phyloP scores from a whole-genome alignment of 2,329 filamentous ascomycete genomes.

The Pseudogymnoascus destructans region DNA sequence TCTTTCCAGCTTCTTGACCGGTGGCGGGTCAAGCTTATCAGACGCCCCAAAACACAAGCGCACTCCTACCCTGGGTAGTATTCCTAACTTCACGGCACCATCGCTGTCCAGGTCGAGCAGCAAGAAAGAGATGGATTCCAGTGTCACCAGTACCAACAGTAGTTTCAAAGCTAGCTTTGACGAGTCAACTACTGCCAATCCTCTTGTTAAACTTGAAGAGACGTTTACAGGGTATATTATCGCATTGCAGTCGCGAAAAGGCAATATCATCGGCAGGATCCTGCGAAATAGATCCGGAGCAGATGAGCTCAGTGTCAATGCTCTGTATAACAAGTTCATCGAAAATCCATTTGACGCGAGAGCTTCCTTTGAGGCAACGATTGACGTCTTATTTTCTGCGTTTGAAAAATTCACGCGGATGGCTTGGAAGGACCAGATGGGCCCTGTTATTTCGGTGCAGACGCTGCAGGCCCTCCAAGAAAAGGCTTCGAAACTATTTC shows the following conservation, averaged over 20 bases:
- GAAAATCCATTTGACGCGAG: constrained; percentile 73
- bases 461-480: constrained; percentile 63
- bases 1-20: constrained; percentile 67
- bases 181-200: constrained; percentile 47
- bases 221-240: constrained; percentile 75
- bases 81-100: constrained; percentile 29
- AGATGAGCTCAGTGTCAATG: constrained; percentile 72
- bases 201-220: constrained; percentile 64
- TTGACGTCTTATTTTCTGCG: constrained; percentile 77
- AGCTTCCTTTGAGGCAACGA: constrained; percentile 57
- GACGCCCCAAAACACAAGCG: constrained; percentile 23
- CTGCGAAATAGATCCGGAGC: constrained; percentile 56
- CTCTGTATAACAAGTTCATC: constrained; percentile 77
- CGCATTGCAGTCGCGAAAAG: constrained; percentile 71
- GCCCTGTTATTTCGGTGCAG: constrained; percentile 62
- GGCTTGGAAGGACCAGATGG: constrained; percentile 82
- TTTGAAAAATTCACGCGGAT: constrained; percentile 88
- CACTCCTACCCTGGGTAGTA: constrained; percentile 29
- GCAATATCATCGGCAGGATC: constrained; percentile 68
- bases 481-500: constrained; percentile 49
- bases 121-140: constrained; percentile 14
- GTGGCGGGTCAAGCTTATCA: constrained; percentile 37
- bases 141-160: constrained; percentile 19
- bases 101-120: constrained; percentile 21
- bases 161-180: constrained; percentile 31